Evolutionary conservation across 306 rosid genomes (phyloP), one percentile per base, ranked within the genome.

Genomic region (Ceratonia siliqua): DNA sequence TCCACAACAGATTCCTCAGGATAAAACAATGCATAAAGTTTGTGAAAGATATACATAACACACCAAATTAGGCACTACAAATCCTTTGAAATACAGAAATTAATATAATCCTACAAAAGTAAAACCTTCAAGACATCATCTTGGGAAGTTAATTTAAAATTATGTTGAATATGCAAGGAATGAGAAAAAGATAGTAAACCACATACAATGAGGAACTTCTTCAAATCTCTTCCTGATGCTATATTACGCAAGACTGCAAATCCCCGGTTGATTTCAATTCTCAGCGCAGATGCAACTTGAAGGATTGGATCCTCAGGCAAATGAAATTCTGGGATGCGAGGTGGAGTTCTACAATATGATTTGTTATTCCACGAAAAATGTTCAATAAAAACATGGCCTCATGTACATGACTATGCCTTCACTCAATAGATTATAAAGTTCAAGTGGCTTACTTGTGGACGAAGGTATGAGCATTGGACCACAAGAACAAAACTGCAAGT

Each of bases 391-490:
- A 24, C 25, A n/a, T 4, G 17, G 30, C 25, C 53, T 0, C 42
- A 17, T 18, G 36, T 9, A 67, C 62, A n/a, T 10, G 1, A 11
- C 22, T 24, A 73, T 38, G 30, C 35, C 5, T 6, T 30, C 39
- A 43, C 48, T 49, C 15, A 62, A 68, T 12, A 27, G 27, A 55
- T 39, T 45, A 55, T 24, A 1, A 7, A 57, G 73, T 20, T 38
- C 27, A 5, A 28, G 39, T 8, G 18, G 75, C 96, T 79, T 83
- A 94, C 98, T 94, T 94, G 86, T 94, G 63, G 82, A 94, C 78
- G 48, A 90, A 86, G 28, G 95, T 83, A 68, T 88, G 92, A 58
- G 87, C 99, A 86, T 87, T 94, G 79, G 99, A 90, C 91, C 92
- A 94, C 80, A 94, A 81, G 75, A 94, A 94, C 89, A 94, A 74